Percentiles rank a stretch among this genome's conserved stretches.
Evolutionary conservation across 768 basidiomycete species (phyloP).

Genomic region (Lentinula sp.): DNA sequence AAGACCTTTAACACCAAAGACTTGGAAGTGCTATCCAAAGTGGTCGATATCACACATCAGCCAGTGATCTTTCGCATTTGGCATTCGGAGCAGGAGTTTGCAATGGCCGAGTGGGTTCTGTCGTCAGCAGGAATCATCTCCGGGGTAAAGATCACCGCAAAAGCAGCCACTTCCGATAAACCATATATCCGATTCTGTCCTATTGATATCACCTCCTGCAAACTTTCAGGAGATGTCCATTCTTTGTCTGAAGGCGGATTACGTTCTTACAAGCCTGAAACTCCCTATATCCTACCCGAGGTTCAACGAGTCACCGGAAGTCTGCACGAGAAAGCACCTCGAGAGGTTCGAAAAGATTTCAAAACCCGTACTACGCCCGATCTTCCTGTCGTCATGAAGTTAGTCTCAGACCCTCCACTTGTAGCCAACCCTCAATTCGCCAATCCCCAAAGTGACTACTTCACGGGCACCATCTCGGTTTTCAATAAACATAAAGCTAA

Average conservation of each 20-base stretch:
- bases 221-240: slow-evolving; percentile 3
- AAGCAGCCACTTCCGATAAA: slow-evolving; percentile 25
- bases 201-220: slow-evolving; percentile 28
- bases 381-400: slow-evolving; percentile 27
- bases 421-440: slow-evolving; percentile 25
- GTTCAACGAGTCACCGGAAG: slow-evolving; percentile 25
- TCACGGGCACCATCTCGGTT: slow-evolving; percentile 25
- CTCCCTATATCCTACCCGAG: slow-evolving; percentile 26
- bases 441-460: slow-evolving; percentile 19
- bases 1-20: slow-evolving; percentile 30
- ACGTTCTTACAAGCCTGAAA: slow-evolving; percentile 24
- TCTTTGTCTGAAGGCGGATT: slow-evolving; percentile 28
- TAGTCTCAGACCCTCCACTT: slow-evolving; percentile 29
- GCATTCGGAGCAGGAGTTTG: slow-evolving; percentile 24
- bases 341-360: slow-evolving; percentile 29
- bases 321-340: slow-evolving; percentile 22
- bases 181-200: slow-evolving; percentile 31
- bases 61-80: slow-evolving; percentile 30
- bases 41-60: slow-evolving; percentile 24
- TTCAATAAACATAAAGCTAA: slow-evolving; percentile 31
- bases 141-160: slow-evolving; percentile 28
- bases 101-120: slow-evolving; percentile 34
- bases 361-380: slow-evolving; percentile 24
- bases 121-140: slow-evolving; percentile 28
- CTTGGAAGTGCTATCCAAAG: slow-evolving; percentile 25